phyloP scores from a whole-genome alignment of 2,329 filamentous ascomycete species.

The Pestalotiopsis sp. region DNA sequence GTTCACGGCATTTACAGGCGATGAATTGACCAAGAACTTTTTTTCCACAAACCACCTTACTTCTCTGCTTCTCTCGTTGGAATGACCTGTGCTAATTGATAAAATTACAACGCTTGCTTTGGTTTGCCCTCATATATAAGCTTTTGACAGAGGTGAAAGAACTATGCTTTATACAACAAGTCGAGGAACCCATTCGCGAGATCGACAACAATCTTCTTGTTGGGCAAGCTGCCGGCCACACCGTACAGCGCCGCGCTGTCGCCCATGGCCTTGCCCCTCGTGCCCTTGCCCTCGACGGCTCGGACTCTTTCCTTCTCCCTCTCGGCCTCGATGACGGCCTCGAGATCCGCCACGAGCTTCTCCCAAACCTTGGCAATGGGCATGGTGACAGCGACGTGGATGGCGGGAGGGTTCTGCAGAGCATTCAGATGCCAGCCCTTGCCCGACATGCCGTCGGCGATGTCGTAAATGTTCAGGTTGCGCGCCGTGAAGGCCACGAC shows the following conservation, averaged over 20 bases:
- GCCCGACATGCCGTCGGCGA: constrained; percentile 82
- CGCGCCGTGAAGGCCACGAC: constrained; percentile 87
- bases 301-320: constrained; percentile 79
- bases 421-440: constrained; percentile 97
- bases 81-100: background rate
- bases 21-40: background rate
- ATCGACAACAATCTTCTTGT: constrained; percentile 93
- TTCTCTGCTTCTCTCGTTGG: background rate
- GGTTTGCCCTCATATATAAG: background rate
- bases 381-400: constrained; percentile 91
- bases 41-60: background rate
- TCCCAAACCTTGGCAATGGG: constrained; percentile 84
- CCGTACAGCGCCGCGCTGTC: constrained; percentile 91
- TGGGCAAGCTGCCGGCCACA: constrained; percentile 90
- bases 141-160: background rate
- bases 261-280: constrained; percentile 69
- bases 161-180: constrained; percentile 83
- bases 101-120: background rate
- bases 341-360: constrained; percentile 73
- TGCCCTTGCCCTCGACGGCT: constrained; percentile 67
- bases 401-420: constrained; percentile 85
- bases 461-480: constrained; percentile 89
- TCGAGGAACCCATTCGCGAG: constrained; percentile 90
- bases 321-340: constrained; percentile 69
- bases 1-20: background rate